phyloP scores from a whole-genome alignment of 179 eudicot genomes.

The Nepenthes alata region DNA sequence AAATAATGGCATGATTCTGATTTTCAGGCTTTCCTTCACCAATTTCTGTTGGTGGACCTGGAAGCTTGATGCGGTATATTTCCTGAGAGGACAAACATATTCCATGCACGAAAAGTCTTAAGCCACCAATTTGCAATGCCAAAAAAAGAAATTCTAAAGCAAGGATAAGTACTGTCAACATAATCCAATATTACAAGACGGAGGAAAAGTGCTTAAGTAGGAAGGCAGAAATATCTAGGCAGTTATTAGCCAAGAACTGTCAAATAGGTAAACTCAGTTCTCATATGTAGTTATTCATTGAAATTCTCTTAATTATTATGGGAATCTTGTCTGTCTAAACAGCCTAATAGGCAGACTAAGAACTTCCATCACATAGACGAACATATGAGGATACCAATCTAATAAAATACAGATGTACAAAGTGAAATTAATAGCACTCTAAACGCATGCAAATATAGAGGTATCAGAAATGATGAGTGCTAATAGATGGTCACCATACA shows the following conservation, averaged over 20 bases:
- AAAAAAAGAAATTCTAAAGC: not conserved
- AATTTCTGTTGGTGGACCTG: conserved; percentile 77
- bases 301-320: not conserved
- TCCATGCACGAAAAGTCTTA: not conserved
- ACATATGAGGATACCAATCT: too few relatives aligned
- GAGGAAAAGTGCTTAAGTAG: too few relatives aligned
- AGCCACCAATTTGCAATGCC: not conserved
- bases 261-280: not conserved
- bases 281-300: not conserved
- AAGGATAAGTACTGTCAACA: not conserved
- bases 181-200: not conserved
- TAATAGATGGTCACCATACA: too few relatives aligned
- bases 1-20: conserved; percentile 96
- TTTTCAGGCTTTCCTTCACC: conserved; percentile 99
- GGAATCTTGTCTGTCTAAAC: too few relatives aligned
- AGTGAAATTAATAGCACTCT: too few relatives aligned
- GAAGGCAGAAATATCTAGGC: too few relatives aligned
- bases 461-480: too few relatives aligned
- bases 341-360: too few relatives aligned
- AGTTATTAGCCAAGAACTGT: too few relatives aligned
- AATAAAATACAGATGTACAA: too few relatives aligned
- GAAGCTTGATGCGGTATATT: conserved; percentile 97
- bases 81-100: conserved; percentile 37
- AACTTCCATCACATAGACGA: too few relatives aligned
- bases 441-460: too few relatives aligned